Percentiles rank a stretch among this genome's conserved stretches.
Evolutionary conservation across 2,329 filamentous ascomycete species (phyloP).

Genomic region (Colletotrichum zoysiae): DNA sequence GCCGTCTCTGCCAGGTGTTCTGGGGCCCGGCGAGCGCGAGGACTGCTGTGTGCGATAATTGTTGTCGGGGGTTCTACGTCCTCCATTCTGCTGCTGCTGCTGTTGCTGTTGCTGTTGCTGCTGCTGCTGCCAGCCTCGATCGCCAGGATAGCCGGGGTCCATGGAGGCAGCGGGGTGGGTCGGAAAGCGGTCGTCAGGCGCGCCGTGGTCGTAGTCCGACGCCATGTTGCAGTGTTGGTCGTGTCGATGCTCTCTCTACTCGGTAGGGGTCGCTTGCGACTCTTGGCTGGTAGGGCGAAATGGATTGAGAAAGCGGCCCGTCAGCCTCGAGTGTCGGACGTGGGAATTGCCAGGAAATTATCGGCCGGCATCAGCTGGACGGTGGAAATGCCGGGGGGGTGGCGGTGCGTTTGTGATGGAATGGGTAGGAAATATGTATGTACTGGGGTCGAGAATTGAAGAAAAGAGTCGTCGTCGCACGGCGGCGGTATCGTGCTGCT

Average conservation of each 20-base stretch:
- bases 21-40: conserved; percentile 52
- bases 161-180: conserved; percentile 45
- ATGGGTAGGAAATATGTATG: conserved; percentile 31
- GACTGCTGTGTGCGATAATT: conserved; percentile 49
- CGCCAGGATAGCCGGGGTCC: conserved; percentile 50
- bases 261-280: conserved; percentile 39
- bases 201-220: conserved; percentile 60
- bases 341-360: conserved; percentile 37
- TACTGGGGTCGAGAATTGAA: conserved; percentile 36
- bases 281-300: conserved; percentile 30
- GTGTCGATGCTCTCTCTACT: conserved; percentile 21
- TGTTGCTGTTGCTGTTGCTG: conserved; percentile 46
- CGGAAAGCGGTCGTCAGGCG: conserved; percentile 54
- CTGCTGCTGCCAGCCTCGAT: conserved; percentile 50
- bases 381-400: conserved; percentile 31
- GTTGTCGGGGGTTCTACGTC: conserved; percentile 54
- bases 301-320: conserved; percentile 37
- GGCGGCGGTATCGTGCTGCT: conserved; percentile 37
- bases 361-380: conserved; percentile 44
- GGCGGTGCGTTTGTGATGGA: conserved; percentile 13
- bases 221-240: conserved; percentile 52
- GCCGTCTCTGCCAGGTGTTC: conserved; percentile 48
- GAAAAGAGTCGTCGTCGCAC: conserved; percentile 36
- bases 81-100: conserved; percentile 50
- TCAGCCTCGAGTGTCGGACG: conserved; percentile 42